Percentiles rank a stretch among this genome's conserved stretches.
Conservation (phyloP, 2,329 filamentous ascomycete genomes). For the Diaporthe humulicola region DNA sequence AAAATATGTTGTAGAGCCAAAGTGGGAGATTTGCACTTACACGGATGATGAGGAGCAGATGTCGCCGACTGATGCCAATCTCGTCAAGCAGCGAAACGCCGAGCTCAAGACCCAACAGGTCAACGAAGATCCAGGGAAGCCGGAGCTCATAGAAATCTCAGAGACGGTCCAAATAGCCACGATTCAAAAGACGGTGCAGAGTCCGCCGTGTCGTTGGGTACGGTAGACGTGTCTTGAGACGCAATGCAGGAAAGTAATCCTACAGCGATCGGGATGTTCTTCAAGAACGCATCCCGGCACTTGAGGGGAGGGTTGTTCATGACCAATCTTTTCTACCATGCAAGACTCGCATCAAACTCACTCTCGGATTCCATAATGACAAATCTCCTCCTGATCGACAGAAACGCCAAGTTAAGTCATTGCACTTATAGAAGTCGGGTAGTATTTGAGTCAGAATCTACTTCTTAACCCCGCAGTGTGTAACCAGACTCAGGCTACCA, state of each 20-base stretch:
- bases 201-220: too few relatives aligned
- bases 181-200: too few relatives aligned
- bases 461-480: constrained; percentile 13
- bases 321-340: neutral
- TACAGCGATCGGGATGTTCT: too few relatives aligned
- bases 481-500: neutral
- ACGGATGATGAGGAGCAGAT: constrained; percentile 82
- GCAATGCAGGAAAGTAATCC: too few relatives aligned
- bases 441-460: neutral
- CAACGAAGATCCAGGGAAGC: constrained; percentile 44
- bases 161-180: too few relatives aligned
- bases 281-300: too few relatives aligned
- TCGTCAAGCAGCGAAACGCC: constrained; percentile 62
- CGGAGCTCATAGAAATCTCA: too few relatives aligned
- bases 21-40: constrained; percentile 79
- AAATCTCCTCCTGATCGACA: constrained; percentile 13
- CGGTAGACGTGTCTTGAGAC: too few relatives aligned
- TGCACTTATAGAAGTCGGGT: neutral
- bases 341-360: neutral
- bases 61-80: constrained; percentile 87
- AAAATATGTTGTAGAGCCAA: constrained; percentile 74
- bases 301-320: too few relatives aligned
- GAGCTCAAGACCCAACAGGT: constrained; percentile 43
- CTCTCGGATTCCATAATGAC: neutral
- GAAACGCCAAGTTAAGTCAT: neutral